These are phyloP conservation scores for Ustilaginoidea virens DNA, from an alignment of 2,329 filamentous ascomycete species.

Conservation along the genomic window DNA sequence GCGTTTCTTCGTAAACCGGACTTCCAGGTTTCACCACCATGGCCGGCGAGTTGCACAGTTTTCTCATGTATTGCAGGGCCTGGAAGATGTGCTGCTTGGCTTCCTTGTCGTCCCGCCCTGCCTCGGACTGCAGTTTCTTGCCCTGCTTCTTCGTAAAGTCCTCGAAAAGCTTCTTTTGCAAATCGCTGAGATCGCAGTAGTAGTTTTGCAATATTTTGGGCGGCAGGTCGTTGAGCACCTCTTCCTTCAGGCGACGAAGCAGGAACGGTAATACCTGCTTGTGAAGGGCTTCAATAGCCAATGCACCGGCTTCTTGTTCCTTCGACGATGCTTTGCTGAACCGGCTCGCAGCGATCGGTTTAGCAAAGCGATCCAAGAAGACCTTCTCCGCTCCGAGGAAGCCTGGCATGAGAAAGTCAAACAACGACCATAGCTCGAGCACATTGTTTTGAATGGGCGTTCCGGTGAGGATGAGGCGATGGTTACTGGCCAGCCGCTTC, in stretches of 20 bases:
- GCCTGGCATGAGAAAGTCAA: slow-evolving; percentile 97
- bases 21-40: slow-evolving; percentile 92
- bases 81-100: slow-evolving; percentile 99
- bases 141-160: slow-evolving; percentile 92
- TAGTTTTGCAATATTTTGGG: slow-evolving; percentile 99
- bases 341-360: slow-evolving; percentile 85
- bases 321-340: slow-evolving; percentile 97
- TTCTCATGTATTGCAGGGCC: slow-evolving; percentile 97
- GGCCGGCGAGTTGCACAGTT: slow-evolving; percentile 93
- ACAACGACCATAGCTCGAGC: slow-evolving; percentile 89
- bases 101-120: slow-evolving; percentile 73
- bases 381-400: slow-evolving; percentile 91
- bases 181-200: slow-evolving; percentile 91
- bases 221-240: slow-evolving; percentile 87
- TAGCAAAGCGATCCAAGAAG: slow-evolving; percentile 89
- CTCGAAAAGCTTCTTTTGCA: slow-evolving; percentile 90
- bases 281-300: slow-evolving; percentile 95
- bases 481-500: slow-evolving; percentile 79
- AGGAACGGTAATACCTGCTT: slow-evolving; percentile 97
- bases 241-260: slow-evolving; percentile 88
- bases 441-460: slow-evolving; percentile 98
- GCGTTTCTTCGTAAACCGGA: slow-evolving; percentile 77
- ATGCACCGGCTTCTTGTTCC: slow-evolving; percentile 89
- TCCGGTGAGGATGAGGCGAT: slow-evolving; percentile 87
- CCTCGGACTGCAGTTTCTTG: slow-evolving; percentile 72